These are phyloP conservation scores for Crithidia brevicula DNA, from an alignment of 208 protist species.

Conservation along the genomic window DNA sequence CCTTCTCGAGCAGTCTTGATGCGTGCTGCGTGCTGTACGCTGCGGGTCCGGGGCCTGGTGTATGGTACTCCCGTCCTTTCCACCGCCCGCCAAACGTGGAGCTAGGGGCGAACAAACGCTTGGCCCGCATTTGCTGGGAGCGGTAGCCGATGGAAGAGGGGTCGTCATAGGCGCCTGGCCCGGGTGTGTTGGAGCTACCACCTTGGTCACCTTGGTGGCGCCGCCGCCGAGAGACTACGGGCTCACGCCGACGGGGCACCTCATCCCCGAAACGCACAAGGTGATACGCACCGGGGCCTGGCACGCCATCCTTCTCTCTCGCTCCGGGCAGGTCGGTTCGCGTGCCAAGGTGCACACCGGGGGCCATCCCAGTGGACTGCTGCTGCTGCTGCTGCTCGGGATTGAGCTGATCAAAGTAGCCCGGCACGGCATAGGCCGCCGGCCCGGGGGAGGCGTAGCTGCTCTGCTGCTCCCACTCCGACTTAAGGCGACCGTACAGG, in stretches of 20 bases:
- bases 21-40: conserved; percentile 57
- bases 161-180: conserved; percentile 79
- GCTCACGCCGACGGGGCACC: conserved; percentile 33
- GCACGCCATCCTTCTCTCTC: conserved; percentile 36
- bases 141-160: conserved; percentile 72
- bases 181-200: conserved; percentile 14
- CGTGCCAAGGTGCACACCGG: conserved; percentile 60
- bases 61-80: conserved; percentile 34
- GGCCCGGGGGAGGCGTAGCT: conserved; percentile 24
- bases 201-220: background rate
- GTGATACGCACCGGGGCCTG: conserved; percentile 40
- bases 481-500: conserved; percentile 55
- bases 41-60: conserved; percentile 55
- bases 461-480: conserved; percentile 38
- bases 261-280: conserved; percentile 56
- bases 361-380: conserved; percentile 25
- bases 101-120: conserved; percentile 36
- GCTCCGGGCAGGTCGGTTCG: conserved; percentile 42
- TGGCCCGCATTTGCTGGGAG: conserved; percentile 20
- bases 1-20: conserved; percentile 49
- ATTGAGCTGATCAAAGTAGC: conserved; percentile 48
- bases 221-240: conserved; percentile 38
- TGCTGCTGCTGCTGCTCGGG: conserved; percentile 12
- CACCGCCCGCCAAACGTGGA: conserved; percentile 69
- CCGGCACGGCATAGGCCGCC: conserved; percentile 62